Percentiles rank a stretch among this genome's conserved stretches.
Evolutionary conservation across 768 basidiomycete species (phyloP).

Genomic region (Sarcodon sp.): DNA sequence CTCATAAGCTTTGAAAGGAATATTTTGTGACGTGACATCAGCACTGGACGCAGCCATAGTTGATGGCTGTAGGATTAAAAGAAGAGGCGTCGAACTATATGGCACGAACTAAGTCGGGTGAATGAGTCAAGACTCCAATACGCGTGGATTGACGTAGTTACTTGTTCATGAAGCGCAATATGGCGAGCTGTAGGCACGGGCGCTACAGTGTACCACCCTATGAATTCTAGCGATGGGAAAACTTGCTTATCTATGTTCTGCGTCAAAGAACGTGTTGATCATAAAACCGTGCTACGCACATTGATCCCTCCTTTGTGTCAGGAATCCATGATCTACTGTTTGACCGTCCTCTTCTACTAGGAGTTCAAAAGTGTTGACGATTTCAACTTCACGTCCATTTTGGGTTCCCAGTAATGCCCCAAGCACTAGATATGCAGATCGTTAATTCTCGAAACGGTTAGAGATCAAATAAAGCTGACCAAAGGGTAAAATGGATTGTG

Average conservation of each 20-base stretch:
- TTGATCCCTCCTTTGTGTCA: slow-evolving; percentile 76
- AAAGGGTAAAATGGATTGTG: slow-evolving; percentile 44
- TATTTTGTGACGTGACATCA: slow-evolving; percentile 51
- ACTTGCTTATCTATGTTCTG: slow-evolving; percentile 79
- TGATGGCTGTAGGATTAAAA: slow-evolving; percentile 60
- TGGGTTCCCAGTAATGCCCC: slow-evolving; percentile 93
- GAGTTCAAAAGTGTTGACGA: slow-evolving; percentile 94
- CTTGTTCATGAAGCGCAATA: slow-evolving; percentile 80
- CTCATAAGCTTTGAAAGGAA: slow-evolving; percentile 92
- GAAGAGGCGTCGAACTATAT: slow-evolving; percentile 81
- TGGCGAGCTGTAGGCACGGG: slow-evolving; percentile 61
- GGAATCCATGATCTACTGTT: slow-evolving; percentile 69
- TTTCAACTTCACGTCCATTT: slow-evolving; percentile 89
- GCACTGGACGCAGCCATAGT: slow-evolving; percentile 27
- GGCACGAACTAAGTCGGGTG: slow-evolving; percentile 49
- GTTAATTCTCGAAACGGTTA: not conserved
- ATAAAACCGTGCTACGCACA: slow-evolving; percentile 34
- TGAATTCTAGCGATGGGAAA: slow-evolving; percentile 93
- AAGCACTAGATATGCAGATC: slow-evolving; percentile 41
- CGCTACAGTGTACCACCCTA: slow-evolving; percentile 95
- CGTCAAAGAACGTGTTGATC: not conserved
- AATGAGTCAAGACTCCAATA: not conserved
- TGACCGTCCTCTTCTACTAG: slow-evolving; percentile 46
- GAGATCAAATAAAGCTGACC: slow-evolving; percentile 25
- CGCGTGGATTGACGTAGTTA: slow-evolving; percentile 13